Conservation (phyloP, 108 stramenopile genomes). For the Chaetoceros muelleri region DNA sequence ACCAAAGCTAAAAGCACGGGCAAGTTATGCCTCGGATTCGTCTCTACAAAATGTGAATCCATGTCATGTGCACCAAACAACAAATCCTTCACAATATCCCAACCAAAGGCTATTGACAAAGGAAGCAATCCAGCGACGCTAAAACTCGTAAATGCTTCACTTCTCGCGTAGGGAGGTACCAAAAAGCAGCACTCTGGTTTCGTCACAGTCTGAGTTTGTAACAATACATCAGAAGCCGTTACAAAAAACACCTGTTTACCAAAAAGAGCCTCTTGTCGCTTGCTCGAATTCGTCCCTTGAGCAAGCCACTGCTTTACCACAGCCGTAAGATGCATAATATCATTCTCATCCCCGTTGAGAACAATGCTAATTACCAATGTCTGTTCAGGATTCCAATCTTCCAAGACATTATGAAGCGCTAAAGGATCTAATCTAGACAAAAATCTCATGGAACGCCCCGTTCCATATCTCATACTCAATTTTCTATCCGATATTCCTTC, state of each 20-base stretch:
- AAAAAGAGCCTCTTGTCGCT: conserved; percentile 22
- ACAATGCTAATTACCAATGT: conserved; percentile 58
- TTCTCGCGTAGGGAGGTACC: conserved; percentile 49
- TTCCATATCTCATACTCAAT: conserved; percentile 1
- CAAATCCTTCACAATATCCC: conserved; percentile 40
- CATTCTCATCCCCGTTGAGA: conserved; percentile 34
- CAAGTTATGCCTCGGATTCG: conserved; percentile 75
- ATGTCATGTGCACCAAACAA: conserved; percentile 69
- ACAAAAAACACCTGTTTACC: conserved; percentile 62
- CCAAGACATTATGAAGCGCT: conserved; percentile 25
- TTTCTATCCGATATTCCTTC: conserved; percentile 3
- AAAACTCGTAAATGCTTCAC: conserved; percentile 64
- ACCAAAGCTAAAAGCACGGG: conserved; percentile 59
- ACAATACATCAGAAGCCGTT: conserved; percentile 28
- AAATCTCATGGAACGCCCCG: conserved; percentile 32
- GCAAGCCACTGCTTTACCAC: conserved; percentile 47
- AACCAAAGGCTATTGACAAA: conserved; percentile 67
- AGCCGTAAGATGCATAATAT: conserved; percentile 6
- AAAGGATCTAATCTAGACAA: conserved; percentile 56
- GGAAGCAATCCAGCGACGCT: conserved; percentile 65
- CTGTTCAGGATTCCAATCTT: conserved; percentile 45
- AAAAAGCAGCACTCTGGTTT: conserved; percentile 49
- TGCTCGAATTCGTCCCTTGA: conserved; percentile 18
- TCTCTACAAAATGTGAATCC: conserved; percentile 74
- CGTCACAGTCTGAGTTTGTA: conserved; percentile 10